Base-by-base conservation (phyloP, 1,284 basidiomycete genomes). In the Rhizopogon parksii region DNA sequence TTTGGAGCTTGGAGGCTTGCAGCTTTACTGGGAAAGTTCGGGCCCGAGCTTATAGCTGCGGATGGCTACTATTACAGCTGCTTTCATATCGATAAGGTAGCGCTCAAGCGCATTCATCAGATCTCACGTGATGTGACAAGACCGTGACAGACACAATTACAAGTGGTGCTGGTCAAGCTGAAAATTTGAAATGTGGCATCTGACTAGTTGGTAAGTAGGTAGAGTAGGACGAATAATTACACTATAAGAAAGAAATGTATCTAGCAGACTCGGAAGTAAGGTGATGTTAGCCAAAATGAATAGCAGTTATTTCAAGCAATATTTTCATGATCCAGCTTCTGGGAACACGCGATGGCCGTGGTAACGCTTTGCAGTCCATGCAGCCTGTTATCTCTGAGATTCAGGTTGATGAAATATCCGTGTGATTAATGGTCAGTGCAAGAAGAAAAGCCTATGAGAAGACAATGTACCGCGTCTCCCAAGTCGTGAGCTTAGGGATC, bases 341-440 rank as follows among this genome's bases (percentile, higher is more conserved):
- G 54, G 54, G 35, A 56, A 30, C 6, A 46, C 49, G 32, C 30
- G 24, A 45, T 55, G 55, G 19, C 55, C 47, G 19, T 32, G 40
- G 30, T 57, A 55, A 19, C 40, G 49, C 38, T 50, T 55, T 21
- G 30, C 32, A 40, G 54, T 54, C 51, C 54, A 57, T 8, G 50
- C 45, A 30, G 56, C 54, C 24, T 56, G 51, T n/a, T 19, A 57
- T 12, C 45, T 25, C 11, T n/a, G 35, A 15, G 49, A 54, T 40
- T 24, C 21, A 24, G 21, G 21, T 53, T 8, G 8, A 36, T 51
- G 21, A 52, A 39, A 42, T 46, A 57, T 38, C 55, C 35, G 30
- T 56, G 39, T 12, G n/a, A 37, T 35, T 35, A 27, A 39, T 24
- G 12, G 2, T 15, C 35, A 35, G 4, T 11, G 32, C n/a, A 8